These are phyloP conservation scores for Fraxinus pennsylvanica DNA, from an alignment of 257 asterid species.

Conservation along the genomic window DNA sequence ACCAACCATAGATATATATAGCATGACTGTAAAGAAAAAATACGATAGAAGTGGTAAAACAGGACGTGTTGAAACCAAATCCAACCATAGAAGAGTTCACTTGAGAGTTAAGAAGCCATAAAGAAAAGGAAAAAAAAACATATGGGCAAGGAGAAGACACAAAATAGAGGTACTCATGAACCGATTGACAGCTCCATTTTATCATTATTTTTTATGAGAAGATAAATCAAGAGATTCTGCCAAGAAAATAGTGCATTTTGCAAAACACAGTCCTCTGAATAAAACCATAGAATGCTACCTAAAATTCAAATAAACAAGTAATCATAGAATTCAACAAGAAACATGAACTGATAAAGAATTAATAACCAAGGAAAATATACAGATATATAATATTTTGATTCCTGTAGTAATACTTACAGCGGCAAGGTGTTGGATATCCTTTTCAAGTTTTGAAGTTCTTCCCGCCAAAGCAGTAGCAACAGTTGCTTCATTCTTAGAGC, in stretches of 20 bases:
- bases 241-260: neutral
- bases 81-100: no score
- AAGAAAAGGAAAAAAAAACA: no score
- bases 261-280: neutral
- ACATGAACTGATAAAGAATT: neutral
- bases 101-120: no score
- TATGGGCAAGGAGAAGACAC: neutral
- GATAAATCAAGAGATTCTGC: neutral
- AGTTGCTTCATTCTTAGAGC: constrained; percentile 62
- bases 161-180: neutral
- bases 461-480: constrained; percentile 70
- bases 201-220: neutral
- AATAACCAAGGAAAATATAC: neutral
- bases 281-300: neutral
- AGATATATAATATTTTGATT: neutral
- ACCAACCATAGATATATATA: neutral
- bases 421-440: constrained; percentile 74
- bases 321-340: neutral
- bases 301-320: neutral
- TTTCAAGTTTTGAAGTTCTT: constrained; percentile 77
- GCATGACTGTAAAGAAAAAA: neutral
- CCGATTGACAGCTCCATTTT: neutral
- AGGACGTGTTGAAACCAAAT: neutral
- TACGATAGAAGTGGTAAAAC: neutral
- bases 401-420: constrained; percentile 63